phyloP scores from a whole-genome alignment of 257 asterid genomes.

The Solanum ahanhuiri region DNA sequence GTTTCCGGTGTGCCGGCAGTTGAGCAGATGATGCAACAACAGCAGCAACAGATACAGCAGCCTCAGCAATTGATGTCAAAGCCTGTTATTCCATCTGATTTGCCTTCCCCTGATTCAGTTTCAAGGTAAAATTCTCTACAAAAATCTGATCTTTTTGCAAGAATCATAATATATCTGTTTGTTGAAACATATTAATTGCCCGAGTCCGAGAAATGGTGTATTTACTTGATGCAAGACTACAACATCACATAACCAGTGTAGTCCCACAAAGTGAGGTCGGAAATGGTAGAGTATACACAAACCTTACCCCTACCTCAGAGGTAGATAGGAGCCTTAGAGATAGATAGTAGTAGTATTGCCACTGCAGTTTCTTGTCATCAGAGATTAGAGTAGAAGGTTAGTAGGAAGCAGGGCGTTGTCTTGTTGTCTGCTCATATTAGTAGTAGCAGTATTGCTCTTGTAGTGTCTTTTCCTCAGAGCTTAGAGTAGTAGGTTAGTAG shows the following conservation, averaged over 20 bases:
- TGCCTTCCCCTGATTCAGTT: conserved; percentile 10
- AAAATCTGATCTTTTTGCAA: not conserved
- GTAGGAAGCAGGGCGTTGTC: not conserved
- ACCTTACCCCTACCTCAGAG: not conserved
- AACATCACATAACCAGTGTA: not conserved
- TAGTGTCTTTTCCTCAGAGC: not conserved
- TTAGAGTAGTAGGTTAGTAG: not conserved
- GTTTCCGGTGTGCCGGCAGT: not conserved
- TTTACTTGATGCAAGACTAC: not conserved
- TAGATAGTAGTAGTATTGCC: not conserved
- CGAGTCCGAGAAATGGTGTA: not conserved
- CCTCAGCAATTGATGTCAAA: conserved; percentile 1
- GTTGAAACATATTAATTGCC: not conserved
- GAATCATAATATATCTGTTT: not conserved
- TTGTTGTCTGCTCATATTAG: not conserved
- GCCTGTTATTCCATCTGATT: not conserved
- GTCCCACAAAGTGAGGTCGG: not conserved
- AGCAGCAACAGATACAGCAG: conserved; percentile 1
- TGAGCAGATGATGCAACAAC: not conserved
- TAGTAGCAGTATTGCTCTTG: not conserved
- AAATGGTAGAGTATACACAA: not conserved
- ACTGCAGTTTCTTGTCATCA: not conserved
- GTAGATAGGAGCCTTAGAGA: not conserved
- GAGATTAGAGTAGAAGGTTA: not conserved
- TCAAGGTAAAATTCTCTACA: not conserved